Conservation (phyloP, 202 grass and related monocot species). For the Hordeum pubiflorum region DNA sequence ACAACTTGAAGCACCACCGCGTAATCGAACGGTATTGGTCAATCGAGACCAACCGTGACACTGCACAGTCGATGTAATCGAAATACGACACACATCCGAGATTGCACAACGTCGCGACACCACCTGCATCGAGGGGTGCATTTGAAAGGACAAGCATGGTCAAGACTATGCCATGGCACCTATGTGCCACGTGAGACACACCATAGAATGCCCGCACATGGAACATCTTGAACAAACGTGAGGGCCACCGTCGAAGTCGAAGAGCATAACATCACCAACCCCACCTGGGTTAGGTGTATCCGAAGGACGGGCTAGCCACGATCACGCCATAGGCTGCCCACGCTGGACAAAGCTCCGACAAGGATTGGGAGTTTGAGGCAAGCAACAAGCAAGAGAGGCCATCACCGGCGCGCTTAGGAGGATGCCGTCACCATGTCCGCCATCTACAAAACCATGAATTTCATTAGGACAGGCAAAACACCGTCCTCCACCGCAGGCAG, state of each 20-base stretch:
- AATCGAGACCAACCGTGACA: not conserved
- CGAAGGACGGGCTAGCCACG: not conserved
- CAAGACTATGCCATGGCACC: not conserved
- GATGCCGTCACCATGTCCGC: not conserved
- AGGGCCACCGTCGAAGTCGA: not conserved
- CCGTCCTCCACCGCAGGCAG: not conserved
- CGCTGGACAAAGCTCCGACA: not conserved
- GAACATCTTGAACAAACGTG: not conserved
- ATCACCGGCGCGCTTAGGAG: not conserved
- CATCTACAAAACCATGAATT: not conserved
- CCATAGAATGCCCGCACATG: not conserved
- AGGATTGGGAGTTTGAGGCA: too few relatives aligned
- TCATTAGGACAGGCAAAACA: not conserved
- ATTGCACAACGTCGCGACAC: not conserved
- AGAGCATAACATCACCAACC: not conserved
- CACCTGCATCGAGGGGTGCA: not conserved
- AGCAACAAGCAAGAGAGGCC: not conserved
- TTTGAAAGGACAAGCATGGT: not conserved
- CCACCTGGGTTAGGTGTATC: not conserved
- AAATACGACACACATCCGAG: not conserved
- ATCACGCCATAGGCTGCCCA: not conserved
- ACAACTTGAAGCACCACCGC: not conserved
- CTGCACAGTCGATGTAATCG: not conserved
- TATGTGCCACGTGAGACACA: not conserved
- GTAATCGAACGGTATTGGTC: not conserved